phyloP scores from a whole-genome alignment of 2,329 filamentous ascomycete species.

The Aspergillus pseudotamarii region DNA sequence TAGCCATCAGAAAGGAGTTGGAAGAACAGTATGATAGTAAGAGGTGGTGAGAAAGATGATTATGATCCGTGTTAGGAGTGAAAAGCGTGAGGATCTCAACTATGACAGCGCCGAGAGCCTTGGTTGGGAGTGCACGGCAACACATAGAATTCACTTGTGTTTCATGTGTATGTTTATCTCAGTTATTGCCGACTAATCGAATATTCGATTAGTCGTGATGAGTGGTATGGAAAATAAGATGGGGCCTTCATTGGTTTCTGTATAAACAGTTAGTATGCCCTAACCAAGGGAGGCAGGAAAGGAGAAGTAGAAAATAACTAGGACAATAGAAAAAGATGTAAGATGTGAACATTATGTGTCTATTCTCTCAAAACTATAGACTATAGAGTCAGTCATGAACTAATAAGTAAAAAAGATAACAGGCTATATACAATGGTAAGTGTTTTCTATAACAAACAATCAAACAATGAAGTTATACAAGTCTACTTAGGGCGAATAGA shows the following conservation, averaged over 20 bases:
- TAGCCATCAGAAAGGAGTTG: constrained; percentile 3
- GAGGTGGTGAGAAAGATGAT: background rate
- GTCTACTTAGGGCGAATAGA: background rate
- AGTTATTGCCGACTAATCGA: background rate
- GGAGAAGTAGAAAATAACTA: background rate
- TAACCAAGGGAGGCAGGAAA: background rate
- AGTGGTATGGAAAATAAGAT: background rate
- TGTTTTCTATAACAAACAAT: background rate
- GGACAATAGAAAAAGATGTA: background rate
- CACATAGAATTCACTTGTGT: background rate
- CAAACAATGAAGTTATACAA: background rate
- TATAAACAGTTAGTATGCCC: background rate
- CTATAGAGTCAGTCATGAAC: background rate
- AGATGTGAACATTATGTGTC: background rate
- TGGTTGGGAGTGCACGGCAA: background rate
- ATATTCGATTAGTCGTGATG: background rate
- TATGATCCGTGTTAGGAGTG: background rate
- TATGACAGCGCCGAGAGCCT: background rate
- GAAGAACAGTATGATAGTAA: background rate
- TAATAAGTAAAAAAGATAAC: no score
- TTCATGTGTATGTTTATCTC: background rate
- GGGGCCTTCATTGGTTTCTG: background rate
- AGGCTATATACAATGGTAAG: background rate
- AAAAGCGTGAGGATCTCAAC: background rate
- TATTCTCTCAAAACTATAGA: background rate